phyloP scores from a whole-genome alignment of 1,284 basidiomycete species.

The Tilletiaria anomala region DNA sequence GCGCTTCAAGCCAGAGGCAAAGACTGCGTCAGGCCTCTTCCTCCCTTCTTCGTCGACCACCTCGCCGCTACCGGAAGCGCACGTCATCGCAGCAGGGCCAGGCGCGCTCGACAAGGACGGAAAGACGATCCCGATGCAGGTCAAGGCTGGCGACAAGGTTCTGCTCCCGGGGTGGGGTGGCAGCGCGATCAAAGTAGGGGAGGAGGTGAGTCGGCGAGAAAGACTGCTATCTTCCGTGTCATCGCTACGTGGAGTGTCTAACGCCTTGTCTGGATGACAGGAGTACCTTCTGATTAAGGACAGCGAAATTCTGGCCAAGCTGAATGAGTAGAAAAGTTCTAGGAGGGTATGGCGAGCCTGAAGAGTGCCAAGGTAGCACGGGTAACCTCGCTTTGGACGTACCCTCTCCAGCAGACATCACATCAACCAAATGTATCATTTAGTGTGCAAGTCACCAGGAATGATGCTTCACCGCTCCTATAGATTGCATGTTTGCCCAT shows the following conservation, averaged over 20 bases:
- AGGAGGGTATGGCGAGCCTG: no score
- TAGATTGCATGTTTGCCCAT: no score
- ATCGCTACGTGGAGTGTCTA: no score
- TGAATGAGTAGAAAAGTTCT: slow-evolving; percentile 80
- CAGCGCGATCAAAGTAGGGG: slow-evolving; percentile 86
- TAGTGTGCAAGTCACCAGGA: no score
- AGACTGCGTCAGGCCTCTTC: slow-evolving; percentile 88
- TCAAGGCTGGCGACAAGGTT: slow-evolving; percentile 80
- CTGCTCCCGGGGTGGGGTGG: slow-evolving; percentile 92
- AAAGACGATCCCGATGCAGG: slow-evolving; percentile 57
- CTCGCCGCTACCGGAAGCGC: slow-evolving; percentile 80
- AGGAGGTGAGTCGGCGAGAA: no score
- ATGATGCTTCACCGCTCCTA: no score
- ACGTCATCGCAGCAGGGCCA: slow-evolving; percentile 87
- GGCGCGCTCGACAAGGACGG: slow-evolving; percentile 79
- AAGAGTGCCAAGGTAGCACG: no score
- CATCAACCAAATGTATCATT: no score
- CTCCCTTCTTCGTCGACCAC: slow-evolving; percentile 72
- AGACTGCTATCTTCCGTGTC: no score
- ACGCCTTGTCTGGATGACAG: no score
- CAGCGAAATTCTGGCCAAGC: slow-evolving; percentile 88
- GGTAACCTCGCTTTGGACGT: no score
- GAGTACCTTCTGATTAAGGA: slow-evolving; percentile 94
- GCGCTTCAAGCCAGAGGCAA: slow-evolving; percentile 68
- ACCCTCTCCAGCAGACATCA: no score